Base-by-base conservation (phyloP, 306 rosid genomes). In the Vicia sativa region DNA sequence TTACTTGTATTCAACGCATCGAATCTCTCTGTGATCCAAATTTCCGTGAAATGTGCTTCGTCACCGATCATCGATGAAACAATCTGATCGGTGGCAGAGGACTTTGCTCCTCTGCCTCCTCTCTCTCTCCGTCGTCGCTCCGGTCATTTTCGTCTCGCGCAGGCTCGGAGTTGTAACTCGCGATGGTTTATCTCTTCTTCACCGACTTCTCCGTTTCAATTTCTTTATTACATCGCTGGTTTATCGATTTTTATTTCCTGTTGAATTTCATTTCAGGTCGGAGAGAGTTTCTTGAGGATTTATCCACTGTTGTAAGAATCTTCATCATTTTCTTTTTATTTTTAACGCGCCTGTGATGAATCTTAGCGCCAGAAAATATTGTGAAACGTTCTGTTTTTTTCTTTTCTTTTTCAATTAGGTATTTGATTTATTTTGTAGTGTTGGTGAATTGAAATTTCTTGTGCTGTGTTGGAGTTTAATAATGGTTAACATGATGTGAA, bases 91-190 rank as follows among this genome's bases (percentile, higher is more conserved):
- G 75, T 81, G 87, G 77, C 90, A 82, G 95, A 95, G 99, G 97
- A 83, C 70, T 76, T 74, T 95, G 58, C 79, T 95, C 96, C 99
- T 95, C 88, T 73, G 81, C 76, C 72, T 95, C 59, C 92, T 95
- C 7, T 85, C 79, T 34, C 38, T 90, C 76, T 85, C 97, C 81
- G 97, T 95, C 74, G 35, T 88, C 43, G 87, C 92, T 84, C 99
- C 99, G 54, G 62, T 95, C 38, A 14, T 88, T 61, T 80, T 95
- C 49, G 81, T 95, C 70, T 85, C 91, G 49, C 75, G 59, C 19
- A 70, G 84, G 77, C 88, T 87, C 53, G 71, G 83, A 39, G 13
- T 67, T 46, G 56, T 87, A 78, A 62, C 80, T 42, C 66, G 77
- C 45, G 38, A 57, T 31, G 95, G 99, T 95, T 5, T 78, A 41